A percentile compares a stretch with the other conserved stretches of the same genome.
These are phyloP conservation scores for Pelagophyceae sp. DNA, from an alignment of 352 stramenopile species.

Conservation along the genomic window DNA sequence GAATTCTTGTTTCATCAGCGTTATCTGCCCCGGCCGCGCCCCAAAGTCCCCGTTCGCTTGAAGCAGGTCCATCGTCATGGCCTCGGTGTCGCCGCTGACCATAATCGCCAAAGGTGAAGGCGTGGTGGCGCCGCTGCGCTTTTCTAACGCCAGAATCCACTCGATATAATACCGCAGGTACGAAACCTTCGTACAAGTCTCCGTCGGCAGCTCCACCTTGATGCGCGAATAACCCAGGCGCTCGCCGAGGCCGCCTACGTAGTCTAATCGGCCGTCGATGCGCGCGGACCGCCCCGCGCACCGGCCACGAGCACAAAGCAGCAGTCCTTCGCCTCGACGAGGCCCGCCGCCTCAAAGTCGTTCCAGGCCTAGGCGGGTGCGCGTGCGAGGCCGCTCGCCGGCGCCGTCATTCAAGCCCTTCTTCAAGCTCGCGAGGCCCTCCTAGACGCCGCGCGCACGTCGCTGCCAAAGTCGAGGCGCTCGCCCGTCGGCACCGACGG, in stretches of 20 bases:
- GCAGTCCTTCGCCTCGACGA: slow-evolving; percentile 55
- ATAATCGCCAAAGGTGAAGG: slow-evolving; percentile 78
- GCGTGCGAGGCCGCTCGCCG: no score
- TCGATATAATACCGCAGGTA: slow-evolving; percentile 79
- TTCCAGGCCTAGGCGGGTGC: slow-evolving; percentile 55
- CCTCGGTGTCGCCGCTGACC: slow-evolving; percentile 78
- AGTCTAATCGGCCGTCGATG: no score
- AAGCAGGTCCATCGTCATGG: slow-evolving; percentile 69
- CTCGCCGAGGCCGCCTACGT: slow-evolving; percentile 91
- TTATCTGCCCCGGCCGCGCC: slow-evolving; percentile 76
- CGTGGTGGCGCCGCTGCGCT: slow-evolving; percentile 22
- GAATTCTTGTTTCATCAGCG: slow-evolving; percentile 94
- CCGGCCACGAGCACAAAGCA: slow-evolving; percentile 93
- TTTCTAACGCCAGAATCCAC: slow-evolving; percentile 69
- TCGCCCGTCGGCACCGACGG: slow-evolving; percentile 48
- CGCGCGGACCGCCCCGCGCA: no score
- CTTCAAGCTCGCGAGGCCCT: slow-evolving; percentile 44
- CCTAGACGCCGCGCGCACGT: slow-evolving; percentile 41
- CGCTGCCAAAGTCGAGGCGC: slow-evolving; percentile 46
- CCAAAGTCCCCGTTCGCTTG: slow-evolving; percentile 82
- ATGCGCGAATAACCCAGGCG: slow-evolving; percentile 88
- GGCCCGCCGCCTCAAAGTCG: slow-evolving; percentile 53
- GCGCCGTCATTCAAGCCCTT: slow-evolving; percentile 65
- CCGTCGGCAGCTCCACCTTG: slow-evolving; percentile 88
- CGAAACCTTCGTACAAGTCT: slow-evolving; percentile 70